Evolutionary conservation across 148 eudicot genomes (phyloP).

Genomic region (Dysphania ambrosioides): DNA sequence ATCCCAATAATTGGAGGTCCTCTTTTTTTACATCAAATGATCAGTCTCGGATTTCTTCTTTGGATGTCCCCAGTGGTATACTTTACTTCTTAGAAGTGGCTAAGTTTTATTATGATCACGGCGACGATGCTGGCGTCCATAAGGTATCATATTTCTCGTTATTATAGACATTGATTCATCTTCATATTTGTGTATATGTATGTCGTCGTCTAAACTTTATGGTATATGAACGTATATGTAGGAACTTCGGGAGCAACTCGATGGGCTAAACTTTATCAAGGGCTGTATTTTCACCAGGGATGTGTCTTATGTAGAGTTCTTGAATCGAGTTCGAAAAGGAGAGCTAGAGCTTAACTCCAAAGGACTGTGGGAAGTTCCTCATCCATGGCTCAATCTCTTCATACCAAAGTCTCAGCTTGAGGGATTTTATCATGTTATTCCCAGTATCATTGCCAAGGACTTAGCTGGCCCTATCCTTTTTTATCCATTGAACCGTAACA

Average conservation of each 20-base stretch:
- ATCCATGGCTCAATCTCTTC: slow-evolving; percentile 90
- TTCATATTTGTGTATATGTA: neutral
- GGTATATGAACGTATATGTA: slow-evolving; percentile 19
- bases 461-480: slow-evolving; percentile 56
- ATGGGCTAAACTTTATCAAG: slow-evolving; percentile 33
- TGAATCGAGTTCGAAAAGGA: slow-evolving; percentile 58
- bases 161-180: neutral
- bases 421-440: slow-evolving; percentile 52
- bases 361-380: slow-evolving; percentile 72
- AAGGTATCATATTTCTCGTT: neutral
- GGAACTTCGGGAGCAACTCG: slow-evolving; percentile 44
- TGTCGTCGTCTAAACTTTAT: too few species aligned
- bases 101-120: slow-evolving; percentile 53
- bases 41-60: slow-evolving; percentile 44
- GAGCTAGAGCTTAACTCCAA: slow-evolving; percentile 51
- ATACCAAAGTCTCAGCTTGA: slow-evolving; percentile 60
- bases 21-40: slow-evolving; percentile 59
- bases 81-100: slow-evolving; percentile 73
- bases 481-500: slow-evolving; percentile 69
- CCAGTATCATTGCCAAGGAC: slow-evolving; percentile 42
- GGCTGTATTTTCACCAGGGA: slow-evolving; percentile 54
- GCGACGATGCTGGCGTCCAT: slow-evolving; percentile 4
- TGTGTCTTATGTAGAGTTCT: slow-evolving; percentile 42
- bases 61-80: slow-evolving; percentile 39
- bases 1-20: slow-evolving; percentile 84